Evolutionary conservation across 345 rosid genomes (phyloP), one percentile per base, ranked within the genome.

Genomic region (Gossypium stocksii): DNA sequence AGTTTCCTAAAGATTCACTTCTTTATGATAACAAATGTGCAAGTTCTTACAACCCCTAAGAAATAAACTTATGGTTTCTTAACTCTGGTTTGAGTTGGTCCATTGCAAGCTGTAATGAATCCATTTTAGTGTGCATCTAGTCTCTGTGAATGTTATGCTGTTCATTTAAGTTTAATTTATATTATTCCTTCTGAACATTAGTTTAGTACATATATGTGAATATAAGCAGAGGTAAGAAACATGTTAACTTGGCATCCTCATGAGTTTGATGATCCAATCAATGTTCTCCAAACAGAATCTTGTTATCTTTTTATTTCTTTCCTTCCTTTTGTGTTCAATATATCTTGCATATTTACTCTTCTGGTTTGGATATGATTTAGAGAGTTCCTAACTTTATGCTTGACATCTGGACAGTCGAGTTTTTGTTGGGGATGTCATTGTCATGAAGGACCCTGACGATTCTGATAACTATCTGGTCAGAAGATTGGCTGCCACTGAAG

Each of bases 401-500:
- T 23, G 23, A 56, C 48, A 67, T 29, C 57, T 76, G 69, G 54
- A 25, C 87, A 93, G 99, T 76, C 83, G 51, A 72, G 86, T 93
- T 77, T 86, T 81, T 85, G 86, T 90, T 83, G 99, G 99, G 78
- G 99, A 96, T 80, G 94, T 89, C 34, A 90, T 96, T 73, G 89
- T 96, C 71, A 38, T 93, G 76, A 96, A 91, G 86, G 97, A 96
- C 74, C 98, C 98, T 71, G 88, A 77, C 61, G 66, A 81, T 15
- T 78, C 87, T 17, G 85, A 86, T 38, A 85, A 84, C 77, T 79
- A 74, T 82, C 74, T 91, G 8, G 90, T 96, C 70, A 91, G 98
- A 84, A 86, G 97, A 86, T 84, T 96, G 80, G 94, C 97, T 79
- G 99, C 94, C 45, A 71, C 74, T 25, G 91, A 87, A 86, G 98